A percentile compares a stretch with the other conserved stretches of the same genome.
These are phyloP conservation scores for Cutaneotrichosporon dermatis DNA, from an alignment of 1,284 basidiomycete species.

Conservation along the genomic window DNA sequence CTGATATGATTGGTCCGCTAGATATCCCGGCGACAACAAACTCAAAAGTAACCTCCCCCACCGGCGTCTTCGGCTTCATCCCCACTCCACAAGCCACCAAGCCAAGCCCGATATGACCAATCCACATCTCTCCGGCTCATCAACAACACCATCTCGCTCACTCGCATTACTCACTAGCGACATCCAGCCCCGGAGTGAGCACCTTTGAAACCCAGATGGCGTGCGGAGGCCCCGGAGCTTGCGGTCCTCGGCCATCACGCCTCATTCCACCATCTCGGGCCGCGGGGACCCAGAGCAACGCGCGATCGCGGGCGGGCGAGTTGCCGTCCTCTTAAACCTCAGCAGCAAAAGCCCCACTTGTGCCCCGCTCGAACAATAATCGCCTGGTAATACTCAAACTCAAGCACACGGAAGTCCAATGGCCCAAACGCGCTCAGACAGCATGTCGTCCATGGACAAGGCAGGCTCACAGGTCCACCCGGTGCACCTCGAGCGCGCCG, in stretches of 20 bases:
- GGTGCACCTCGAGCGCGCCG: background rate
- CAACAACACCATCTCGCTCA: too few species aligned
- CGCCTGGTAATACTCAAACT: too few species aligned
- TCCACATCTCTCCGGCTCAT: too few species aligned
- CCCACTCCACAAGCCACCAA: too few species aligned
- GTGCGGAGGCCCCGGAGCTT: background rate
- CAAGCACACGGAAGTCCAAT: too few species aligned
- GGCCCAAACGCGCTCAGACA: background rate
- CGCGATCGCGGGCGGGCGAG: background rate
- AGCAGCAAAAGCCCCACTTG: background rate
- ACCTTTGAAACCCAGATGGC: background rate
- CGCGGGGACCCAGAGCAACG: background rate
- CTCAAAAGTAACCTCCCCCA: too few species aligned
- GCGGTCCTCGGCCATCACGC: background rate
- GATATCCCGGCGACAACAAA: too few species aligned
- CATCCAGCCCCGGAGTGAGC: background rate
- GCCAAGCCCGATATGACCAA: too few species aligned
- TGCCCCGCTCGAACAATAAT: background rate
- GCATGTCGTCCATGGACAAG: background rate
- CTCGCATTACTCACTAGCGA: background rate
- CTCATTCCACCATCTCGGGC: background rate
- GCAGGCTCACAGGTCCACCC: background rate
- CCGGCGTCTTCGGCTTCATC: too few species aligned
- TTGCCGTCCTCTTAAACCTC: background rate
- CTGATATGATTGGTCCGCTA: too few species aligned